Evolutionary conservation across 1,139 yeast genomes (phyloP).

Genomic region (Saccharomyces hybrid): DNA sequence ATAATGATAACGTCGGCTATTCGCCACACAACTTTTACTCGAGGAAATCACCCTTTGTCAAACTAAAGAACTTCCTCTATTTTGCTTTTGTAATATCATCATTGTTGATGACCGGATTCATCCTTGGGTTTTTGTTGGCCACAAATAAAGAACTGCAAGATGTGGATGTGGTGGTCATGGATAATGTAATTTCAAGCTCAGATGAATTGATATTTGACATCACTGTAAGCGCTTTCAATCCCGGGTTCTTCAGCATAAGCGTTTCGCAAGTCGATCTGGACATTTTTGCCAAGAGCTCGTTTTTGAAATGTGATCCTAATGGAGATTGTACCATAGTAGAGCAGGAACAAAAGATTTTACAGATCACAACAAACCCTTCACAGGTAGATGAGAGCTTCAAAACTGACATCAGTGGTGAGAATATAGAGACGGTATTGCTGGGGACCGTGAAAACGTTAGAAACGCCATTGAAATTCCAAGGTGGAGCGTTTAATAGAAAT

Average conservation of each 20-base stretch:
- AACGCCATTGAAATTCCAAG: constrained; percentile 64
- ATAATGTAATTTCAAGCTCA: constrained; percentile 68
- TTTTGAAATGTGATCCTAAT: constrained; percentile 25
- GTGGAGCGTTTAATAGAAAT: constrained; percentile 66
- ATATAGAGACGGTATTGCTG: constrained; percentile 56
- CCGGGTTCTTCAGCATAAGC: constrained; percentile 68
- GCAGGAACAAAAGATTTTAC: constrained; percentile 1
- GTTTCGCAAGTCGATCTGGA: constrained; percentile 68
- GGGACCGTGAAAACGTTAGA: constrained; percentile 66
- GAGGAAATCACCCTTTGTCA: constrained; percentile 29
- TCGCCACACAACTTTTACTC: constrained; percentile 51
- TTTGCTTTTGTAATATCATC: constrained; percentile 46
- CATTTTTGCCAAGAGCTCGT: constrained; percentile 75
- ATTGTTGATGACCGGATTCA: constrained; percentile 60
- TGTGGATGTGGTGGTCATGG: constrained; percentile 52
- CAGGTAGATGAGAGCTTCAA: background rate
- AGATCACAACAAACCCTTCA: background rate
- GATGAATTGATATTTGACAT: constrained; percentile 81
- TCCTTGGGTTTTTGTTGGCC: constrained; percentile 77
- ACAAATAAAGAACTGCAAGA: constrained; percentile 75
- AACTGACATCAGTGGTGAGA: constrained; percentile 8
- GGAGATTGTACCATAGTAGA: constrained; percentile 1
- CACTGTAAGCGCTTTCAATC: constrained; percentile 72
- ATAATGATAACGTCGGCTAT: constrained; percentile 34
- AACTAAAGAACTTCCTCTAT: constrained; percentile 45